Base-by-base conservation (phyloP, 768 basidiomycete species). In the Tulasnella calospora region DNA sequence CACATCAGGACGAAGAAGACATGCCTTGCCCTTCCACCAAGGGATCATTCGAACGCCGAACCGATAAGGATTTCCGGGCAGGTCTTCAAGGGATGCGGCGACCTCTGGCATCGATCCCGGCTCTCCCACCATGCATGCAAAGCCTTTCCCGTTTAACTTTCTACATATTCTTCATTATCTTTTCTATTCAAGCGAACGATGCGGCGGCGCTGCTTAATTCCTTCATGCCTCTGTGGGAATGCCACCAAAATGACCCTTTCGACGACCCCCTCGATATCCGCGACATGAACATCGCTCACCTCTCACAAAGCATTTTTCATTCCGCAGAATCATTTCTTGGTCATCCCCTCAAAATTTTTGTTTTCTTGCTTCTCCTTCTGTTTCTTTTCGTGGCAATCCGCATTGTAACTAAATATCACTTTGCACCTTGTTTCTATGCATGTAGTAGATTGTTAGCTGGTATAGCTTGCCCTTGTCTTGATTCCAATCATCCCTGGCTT, bases 201-300 rank as follows among this genome's bases (percentile, higher is more conserved):
- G 61, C 61, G 61, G 61, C 61, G 61, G 61, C 61, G 61, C 61
- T 67, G 61, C 61, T 67, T 67, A 67, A 67, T 67, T 67, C 61
- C 61, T 61, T 67, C 61, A 67, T 67, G 61, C 30, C 61, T 19
- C 10, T 67, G 57, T 21, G 61, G 61, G 61, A 67, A 33, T 33
- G 30, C 27, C 61, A 67, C 61, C 30, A 30, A 15, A 67, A 67
- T 35, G 61, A 67, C 30, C 51, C 61, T 67, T 33, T 67, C 61
- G 61, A 67, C 61, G 61, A n/a, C 21, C 19, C 19, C 61, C 33
- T 67, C 61, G 61, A 35, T 35, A 33, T 67, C 61, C 61, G 61
- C 61, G 61, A 57, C 55, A 30, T 30, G 55, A 57, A 57, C 55
- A 57, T 30, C n/a, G 61, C 61, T 67, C 61, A 27, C 13, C 27